Evolutionary conservation across 441 rosid species (phyloP).

Genomic region (Adansonia gregorii): DNA sequence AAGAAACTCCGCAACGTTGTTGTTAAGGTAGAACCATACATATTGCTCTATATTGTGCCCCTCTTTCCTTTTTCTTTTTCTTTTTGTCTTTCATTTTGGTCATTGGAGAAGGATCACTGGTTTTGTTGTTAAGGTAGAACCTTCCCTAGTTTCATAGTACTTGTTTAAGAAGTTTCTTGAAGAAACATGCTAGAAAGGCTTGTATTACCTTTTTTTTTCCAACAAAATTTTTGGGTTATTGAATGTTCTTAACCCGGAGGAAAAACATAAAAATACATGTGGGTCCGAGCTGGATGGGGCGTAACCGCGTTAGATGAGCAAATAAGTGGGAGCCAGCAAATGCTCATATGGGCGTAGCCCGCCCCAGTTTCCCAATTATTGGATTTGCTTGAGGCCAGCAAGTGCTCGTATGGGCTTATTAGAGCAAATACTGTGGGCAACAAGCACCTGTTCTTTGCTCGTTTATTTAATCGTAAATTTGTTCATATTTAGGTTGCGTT

Average conservation of each 20-base stretch:
- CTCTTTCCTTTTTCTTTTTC: too few species aligned
- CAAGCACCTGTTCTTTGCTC: too few species aligned
- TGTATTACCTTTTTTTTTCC: background rate
- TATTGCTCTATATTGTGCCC: background rate
- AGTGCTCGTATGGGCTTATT: too few species aligned
- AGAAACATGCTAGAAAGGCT: background rate
- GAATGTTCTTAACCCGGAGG: background rate
- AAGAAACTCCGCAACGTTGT: background rate
- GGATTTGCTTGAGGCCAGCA: background rate
- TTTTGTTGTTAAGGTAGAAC: background rate
- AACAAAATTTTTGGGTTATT: background rate
- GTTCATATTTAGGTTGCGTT: too few species aligned
- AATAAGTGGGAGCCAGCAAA: background rate
- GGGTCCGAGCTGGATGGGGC: background rate
- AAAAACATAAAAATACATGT: background rate
- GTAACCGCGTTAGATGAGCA: background rate
- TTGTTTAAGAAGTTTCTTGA: background rate
- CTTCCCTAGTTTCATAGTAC: background rate
- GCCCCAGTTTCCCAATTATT: too few species aligned
- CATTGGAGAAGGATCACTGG: background rate
- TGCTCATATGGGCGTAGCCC: background rate
- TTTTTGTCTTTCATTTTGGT: background rate
- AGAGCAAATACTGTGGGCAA: too few species aligned
- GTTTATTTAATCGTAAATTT: too few species aligned
- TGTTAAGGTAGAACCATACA: background rate